Conservation (phyloP, 208 protist species). For the Herpetomonas tarakana region DNA sequence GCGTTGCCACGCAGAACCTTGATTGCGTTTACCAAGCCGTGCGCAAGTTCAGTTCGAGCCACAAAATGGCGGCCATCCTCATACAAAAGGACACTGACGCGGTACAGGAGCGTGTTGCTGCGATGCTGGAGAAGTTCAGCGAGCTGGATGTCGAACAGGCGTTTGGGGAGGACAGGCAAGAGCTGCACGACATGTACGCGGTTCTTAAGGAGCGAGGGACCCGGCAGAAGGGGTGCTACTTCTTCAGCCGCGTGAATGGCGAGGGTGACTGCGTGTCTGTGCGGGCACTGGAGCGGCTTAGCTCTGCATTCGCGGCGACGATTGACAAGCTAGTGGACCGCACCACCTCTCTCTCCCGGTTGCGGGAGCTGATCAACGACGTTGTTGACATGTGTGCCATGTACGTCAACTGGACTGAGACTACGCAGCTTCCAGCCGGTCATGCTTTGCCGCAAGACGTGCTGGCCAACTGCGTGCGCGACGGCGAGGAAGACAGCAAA, state of each 20-base stretch:
- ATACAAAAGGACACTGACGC: slow-evolving; percentile 79
- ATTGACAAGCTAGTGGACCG: slow-evolving; percentile 45
- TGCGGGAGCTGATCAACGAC: slow-evolving; percentile 50
- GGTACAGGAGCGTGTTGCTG: slow-evolving; percentile 66
- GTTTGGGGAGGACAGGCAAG: slow-evolving; percentile 50
- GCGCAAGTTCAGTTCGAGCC: slow-evolving; percentile 65
- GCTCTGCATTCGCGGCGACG: slow-evolving; percentile 37
- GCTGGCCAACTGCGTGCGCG: slow-evolving; percentile 38
- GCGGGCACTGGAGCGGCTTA: slow-evolving; percentile 53
- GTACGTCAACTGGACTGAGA: slow-evolving; percentile 76
- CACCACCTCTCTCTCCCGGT: slow-evolving; percentile 27
- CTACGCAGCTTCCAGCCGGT: slow-evolving; percentile 15
- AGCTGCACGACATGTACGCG: slow-evolving; percentile 48
- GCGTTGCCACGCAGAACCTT: slow-evolving; percentile 60
- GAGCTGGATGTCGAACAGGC: slow-evolving; percentile 59
- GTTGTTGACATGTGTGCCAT: slow-evolving; percentile 64
- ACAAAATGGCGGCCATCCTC: slow-evolving; percentile 81
- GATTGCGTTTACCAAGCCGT: slow-evolving; percentile 50
- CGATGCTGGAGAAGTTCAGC: slow-evolving; percentile 73
- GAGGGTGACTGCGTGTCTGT: slow-evolving; percentile 52
- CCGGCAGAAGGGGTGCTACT: slow-evolving; percentile 79
- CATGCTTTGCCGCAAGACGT: slow-evolving; percentile 43
- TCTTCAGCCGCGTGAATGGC: slow-evolving; percentile 71
- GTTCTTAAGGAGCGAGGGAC: slow-evolving; percentile 52
- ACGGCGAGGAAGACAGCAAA: slow-evolving; percentile 23